These are phyloP conservation scores for Leptomonas pyrrhocoris DNA, from an alignment of 208 protist genomes.

Conservation along the genomic window DNA sequence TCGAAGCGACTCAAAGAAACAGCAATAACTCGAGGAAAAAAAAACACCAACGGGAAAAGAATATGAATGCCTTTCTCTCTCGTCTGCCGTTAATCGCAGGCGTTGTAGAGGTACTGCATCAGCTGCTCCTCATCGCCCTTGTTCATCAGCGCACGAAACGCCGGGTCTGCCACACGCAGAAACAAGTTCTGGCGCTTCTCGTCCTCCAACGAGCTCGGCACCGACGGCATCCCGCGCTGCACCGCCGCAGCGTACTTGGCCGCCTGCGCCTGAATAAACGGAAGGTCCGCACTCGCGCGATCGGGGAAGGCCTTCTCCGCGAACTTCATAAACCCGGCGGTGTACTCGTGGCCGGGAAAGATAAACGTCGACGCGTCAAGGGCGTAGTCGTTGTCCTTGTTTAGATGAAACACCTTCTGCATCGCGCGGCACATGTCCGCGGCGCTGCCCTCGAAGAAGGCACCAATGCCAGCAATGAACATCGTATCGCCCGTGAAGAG, in stretches of 20 bases:
- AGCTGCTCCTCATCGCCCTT: constrained; percentile 43
- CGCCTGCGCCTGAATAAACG: constrained; percentile 62
- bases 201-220: constrained; percentile 81
- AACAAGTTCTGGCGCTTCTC: constrained; percentile 90
- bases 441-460: constrained; percentile 93
- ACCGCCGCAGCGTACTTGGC: constrained; percentile 52
- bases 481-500: constrained; percentile 95
- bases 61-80: not conserved
- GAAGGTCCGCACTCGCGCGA: constrained; percentile 27
- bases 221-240: constrained; percentile 49
- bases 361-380: constrained; percentile 66
- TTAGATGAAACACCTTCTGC: constrained; percentile 60
- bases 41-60: constrained; percentile 6
- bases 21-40: no score
- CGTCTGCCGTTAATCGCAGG: constrained; percentile 55
- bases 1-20: not conserved
- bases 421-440: constrained; percentile 81
- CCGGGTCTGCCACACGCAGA: constrained; percentile 70
- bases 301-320: constrained; percentile 32
- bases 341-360: constrained; percentile 93
- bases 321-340: constrained; percentile 81
- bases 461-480: constrained; percentile 92
- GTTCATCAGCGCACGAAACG: constrained; percentile 53
- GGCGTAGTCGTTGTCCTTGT: constrained; percentile 35
- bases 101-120: constrained; percentile 83